Conservation (phyloP, 345 rosid genomes). For the Eucalyptus erythrocorys region DNA sequence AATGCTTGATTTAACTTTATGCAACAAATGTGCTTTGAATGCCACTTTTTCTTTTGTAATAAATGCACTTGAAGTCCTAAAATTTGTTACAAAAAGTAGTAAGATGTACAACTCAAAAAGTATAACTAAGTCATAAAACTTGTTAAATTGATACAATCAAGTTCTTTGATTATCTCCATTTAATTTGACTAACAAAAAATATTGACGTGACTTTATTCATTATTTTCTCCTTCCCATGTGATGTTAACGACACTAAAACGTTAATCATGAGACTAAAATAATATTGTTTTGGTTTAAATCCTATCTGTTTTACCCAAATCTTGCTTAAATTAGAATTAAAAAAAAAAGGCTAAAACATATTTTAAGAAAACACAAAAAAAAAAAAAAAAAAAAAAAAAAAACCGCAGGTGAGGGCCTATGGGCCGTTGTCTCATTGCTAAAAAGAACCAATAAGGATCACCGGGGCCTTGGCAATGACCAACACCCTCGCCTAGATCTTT, state of each 20-base stretch:
- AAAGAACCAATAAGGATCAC: fast-evolving
- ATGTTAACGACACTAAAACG: background rate
- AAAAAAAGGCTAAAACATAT: background rate
- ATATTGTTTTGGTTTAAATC: background rate
- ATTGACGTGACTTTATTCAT: too few species aligned
- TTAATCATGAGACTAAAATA: background rate
- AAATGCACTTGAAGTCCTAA: too few species aligned
- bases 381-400: too few species aligned
- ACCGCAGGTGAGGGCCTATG: background rate
- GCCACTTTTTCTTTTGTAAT: background rate
- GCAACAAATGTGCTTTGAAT: too few species aligned
- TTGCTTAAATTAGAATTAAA: background rate
- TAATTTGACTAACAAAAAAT: background rate
- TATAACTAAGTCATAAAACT: background rate
- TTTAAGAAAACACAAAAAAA: background rate
- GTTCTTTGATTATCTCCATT: too few species aligned
- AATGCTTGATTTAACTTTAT: background rate
- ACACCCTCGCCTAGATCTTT: background rate
- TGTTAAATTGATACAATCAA: too few species aligned
- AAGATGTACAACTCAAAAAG: background rate
- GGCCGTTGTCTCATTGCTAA: background rate
- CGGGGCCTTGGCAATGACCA: background rate
- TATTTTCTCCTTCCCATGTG: too few species aligned
- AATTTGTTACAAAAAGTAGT: too few species aligned
- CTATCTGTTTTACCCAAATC: background rate